Evolutionary conservation across 2,329 filamentous ascomycete genomes (phyloP), one percentile per base, ranked within the genome.

Genomic region (Calonectria hawksworthii): DNA sequence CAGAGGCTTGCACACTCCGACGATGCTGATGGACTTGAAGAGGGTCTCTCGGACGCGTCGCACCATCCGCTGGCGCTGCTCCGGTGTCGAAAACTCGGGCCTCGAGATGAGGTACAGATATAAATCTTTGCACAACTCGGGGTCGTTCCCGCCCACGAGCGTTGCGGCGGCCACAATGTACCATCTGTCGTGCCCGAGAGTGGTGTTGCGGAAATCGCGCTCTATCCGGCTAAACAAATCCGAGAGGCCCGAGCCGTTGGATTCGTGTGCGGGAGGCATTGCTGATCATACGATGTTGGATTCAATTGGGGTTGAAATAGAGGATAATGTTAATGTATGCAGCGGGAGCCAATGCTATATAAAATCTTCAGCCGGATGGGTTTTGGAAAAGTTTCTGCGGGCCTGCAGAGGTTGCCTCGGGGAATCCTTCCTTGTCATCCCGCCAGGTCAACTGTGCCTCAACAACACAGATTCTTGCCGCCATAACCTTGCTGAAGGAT

Each of bases 21-120:
- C 56, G 16, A 63, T 63, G 36, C 56, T 63, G 56, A 63, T 63
- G 7, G 56, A 23, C 34, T 63, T 63, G 36, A 63, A 41, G n/a
- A 63, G 34, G 1, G 36, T 38, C 56, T 63, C 56, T 14, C 56
- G 56, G 36, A 63, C 5, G 36, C 56, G 56, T 14, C 56, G 56
- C 8, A 63, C 14, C 56, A 63, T 63, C n/a, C 56, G 26, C n/a
- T 63, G n/a, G 11, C 56, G 56, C 56, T 63, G n/a, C 56, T 63
- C 56, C 23, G 56, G 56, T 0, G 56, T 63, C 23, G 56, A 63
- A 23, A 41, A 63, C 36, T 63, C 56, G 2, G 56, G 56, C 38
- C 56, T 21, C 8, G 56, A 41, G 21, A 41, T 7, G 23, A 63
- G 56, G 56, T 63, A 63, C 34, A 41, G 2, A 9, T 63, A 63